Conservation (phyloP, 805 yeast species). For the Kluyveromyces dobzhanskii region DNA sequence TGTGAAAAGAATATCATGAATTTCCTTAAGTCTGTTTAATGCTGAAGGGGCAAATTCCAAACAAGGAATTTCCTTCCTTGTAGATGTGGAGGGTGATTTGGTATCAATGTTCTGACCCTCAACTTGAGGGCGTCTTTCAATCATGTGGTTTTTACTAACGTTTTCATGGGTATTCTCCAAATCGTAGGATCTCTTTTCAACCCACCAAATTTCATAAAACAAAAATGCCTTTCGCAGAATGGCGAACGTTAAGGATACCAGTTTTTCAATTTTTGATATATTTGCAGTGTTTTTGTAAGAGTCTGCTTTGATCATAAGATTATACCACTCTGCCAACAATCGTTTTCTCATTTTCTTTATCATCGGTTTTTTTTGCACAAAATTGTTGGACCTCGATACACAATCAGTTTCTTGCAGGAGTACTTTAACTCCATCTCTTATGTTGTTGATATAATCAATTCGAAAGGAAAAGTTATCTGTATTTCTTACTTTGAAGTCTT, state of each 20-base stretch:
- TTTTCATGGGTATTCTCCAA: conserved; percentile 12
- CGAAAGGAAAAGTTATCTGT: conserved; percentile 41
- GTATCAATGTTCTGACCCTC: not conserved
- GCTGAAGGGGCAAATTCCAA: conserved; percentile 53
- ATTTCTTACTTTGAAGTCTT: conserved; percentile 36
- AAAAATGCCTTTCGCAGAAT: conserved; percentile 56
- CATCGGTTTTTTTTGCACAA: conserved; percentile 54
- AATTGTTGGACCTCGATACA: conserved; percentile 62
- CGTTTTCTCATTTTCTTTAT: conserved; percentile 60
- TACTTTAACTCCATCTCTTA: conserved; percentile 64
- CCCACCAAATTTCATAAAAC: conserved; percentile 65
- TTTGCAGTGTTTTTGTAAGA: conserved; percentile 60
- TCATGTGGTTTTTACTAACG: not conserved
- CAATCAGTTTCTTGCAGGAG: conserved; percentile 62
- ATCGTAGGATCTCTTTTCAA: conserved; percentile 45
- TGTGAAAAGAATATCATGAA: conserved; percentile 48
- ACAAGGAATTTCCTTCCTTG: conserved; percentile 31
- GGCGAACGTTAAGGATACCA: conserved; percentile 57
- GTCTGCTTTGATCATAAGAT: conserved; percentile 65
- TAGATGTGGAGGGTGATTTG: conserved; percentile 2
- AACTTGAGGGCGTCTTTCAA: not conserved
- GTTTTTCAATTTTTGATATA: conserved; percentile 47
- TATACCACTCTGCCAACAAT: conserved; percentile 73
- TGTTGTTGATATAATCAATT: conserved; percentile 48
- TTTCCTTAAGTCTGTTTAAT: conserved; percentile 52